These are phyloP conservation scores for Moesziomyces parantarcticus DNA, from an alignment of 1,284 basidiomycete species.

Conservation along the genomic window DNA sequence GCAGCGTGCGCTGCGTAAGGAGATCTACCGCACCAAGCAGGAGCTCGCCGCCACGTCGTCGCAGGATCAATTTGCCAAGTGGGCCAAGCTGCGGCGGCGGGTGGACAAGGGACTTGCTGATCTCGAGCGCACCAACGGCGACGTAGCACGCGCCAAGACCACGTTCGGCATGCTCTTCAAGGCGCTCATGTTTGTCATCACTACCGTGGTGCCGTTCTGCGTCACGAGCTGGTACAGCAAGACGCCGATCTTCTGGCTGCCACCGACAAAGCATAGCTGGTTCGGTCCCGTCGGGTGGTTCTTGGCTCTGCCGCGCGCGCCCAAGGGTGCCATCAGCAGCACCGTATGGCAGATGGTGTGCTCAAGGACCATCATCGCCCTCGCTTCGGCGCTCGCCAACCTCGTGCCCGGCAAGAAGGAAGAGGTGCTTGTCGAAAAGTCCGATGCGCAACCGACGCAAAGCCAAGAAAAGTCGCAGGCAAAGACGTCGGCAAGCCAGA, in stretches of 20 bases:
- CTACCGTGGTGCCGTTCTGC: slow-evolving; percentile 57
- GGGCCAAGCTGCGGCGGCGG: slow-evolving; percentile 90
- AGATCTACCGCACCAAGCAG: slow-evolving; percentile 75
- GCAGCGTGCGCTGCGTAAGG: slow-evolving; percentile 46
- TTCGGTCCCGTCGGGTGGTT: slow-evolving; percentile 60
- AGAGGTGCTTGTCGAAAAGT: slow-evolving; percentile 15
- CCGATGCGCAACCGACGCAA: slow-evolving; percentile 11
- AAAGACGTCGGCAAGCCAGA: background rate
- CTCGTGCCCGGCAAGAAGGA: slow-evolving; percentile 28
- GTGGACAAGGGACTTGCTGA: slow-evolving; percentile 93
- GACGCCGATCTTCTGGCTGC: slow-evolving; percentile 66
- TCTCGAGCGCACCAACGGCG: slow-evolving; percentile 81
- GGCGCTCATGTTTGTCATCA: slow-evolving; percentile 56
- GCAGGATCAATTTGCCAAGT: slow-evolving; percentile 98
- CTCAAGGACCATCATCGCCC: slow-evolving; percentile 23
- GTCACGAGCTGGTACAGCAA: slow-evolving; percentile 63
- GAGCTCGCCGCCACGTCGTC: slow-evolving; percentile 89
- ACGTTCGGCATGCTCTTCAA: slow-evolving; percentile 56
- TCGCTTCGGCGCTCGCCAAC: slow-evolving; percentile 11
- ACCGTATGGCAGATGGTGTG: slow-evolving; percentile 52
- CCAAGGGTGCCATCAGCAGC: slow-evolving; percentile 48
- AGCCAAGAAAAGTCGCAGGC: slow-evolving; percentile 1
- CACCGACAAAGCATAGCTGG: slow-evolving; percentile 52
- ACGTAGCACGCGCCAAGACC: slow-evolving; percentile 37
- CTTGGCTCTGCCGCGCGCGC: slow-evolving; percentile 54